Base-by-base conservation (phyloP, 352 stramenopile species). In the Phytopythium delawarense region DNA sequence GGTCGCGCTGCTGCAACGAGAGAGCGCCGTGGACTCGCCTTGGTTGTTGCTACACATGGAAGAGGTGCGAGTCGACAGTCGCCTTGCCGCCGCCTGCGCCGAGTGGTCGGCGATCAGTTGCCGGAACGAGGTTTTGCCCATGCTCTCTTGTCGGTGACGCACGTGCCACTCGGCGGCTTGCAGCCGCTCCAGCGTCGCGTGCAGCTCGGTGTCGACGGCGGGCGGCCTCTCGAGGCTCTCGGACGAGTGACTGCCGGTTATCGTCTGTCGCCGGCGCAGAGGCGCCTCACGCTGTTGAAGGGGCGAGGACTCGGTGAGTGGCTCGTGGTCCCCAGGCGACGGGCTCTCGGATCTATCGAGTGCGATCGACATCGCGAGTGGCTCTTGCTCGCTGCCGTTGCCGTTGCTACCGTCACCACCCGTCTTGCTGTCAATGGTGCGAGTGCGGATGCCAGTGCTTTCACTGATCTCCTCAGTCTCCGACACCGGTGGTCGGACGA, bases 151-250 rank as follows among this genome's bases (percentile, higher is more conserved):
- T 4, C 76, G 67, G 35, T 85, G 62, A 13, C 66, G 59, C 0
- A 85, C 45, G 52, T 85, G 71, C 76, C 76, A 82, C 58, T 82
- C 76, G 3, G 71, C 76, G 0, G 76, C 76, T 67, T 78, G 67
- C 15, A 85, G 74, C 16, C 74, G 71, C 53, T 79, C 52, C 28
- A 85, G 61, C 16, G 71, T 73, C 18, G 61, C 42, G 23, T 51
- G 56, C 20, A 84, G 63, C 13, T 50, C 46, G 8, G 44, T n/a
- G 2, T 78, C 68, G 11, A 57, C 23, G 2, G 65, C 28, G 1
- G 32, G 9, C 7, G 30, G 34, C 4, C 20, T 7, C 32, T 57
- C 52, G 12, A 28, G 13, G 34, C 30, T 28, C 32, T 57, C 52
- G 18, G 32, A 13, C 11, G 52, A 32, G 4, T 8, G 9, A 20